These are phyloP conservation scores for Anthostomella pinea DNA, from an alignment of 2,329 filamentous ascomycete genomes.

Conservation along the genomic window DNA sequence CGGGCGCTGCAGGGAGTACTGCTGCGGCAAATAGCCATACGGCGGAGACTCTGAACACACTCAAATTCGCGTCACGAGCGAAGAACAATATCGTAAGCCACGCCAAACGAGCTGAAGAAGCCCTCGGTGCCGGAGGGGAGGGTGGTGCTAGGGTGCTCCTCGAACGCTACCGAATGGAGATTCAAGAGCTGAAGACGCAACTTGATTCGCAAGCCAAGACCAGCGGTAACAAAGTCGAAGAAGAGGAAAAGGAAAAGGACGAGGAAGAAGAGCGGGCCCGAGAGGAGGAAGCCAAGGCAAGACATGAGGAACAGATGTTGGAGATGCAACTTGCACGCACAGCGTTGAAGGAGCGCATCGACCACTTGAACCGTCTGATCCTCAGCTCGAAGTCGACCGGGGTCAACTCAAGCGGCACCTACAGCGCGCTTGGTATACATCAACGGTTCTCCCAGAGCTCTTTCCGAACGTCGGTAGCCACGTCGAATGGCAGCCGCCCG, in stretches of 20 bases:
- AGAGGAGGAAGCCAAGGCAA: slow-evolving; percentile 76
- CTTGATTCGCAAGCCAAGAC: slow-evolving; percentile 78
- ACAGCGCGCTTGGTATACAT: slow-evolving; percentile 65
- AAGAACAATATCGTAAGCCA: slow-evolving; percentile 98
- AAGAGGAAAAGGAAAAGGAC: slow-evolving; percentile 60
- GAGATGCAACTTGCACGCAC: slow-evolving; percentile 98
- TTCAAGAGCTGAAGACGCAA: slow-evolving; percentile 74
- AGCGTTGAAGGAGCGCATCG: slow-evolving; percentile 93
- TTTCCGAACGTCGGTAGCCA: slow-evolving; percentile 66
- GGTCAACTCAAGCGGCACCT: slow-evolving; percentile 76
- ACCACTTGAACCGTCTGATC: slow-evolving; percentile 92
- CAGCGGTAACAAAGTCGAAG: slow-evolving; percentile 59
- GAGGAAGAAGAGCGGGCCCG: slow-evolving; percentile 70
- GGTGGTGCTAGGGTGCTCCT: slow-evolving; percentile 82
- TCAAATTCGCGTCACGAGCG: slow-evolving; percentile 94
- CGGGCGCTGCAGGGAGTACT: slow-evolving; percentile 71
- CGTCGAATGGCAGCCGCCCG: slow-evolving; percentile 53
- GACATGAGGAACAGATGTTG: slow-evolving; percentile 95
- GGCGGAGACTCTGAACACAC: slow-evolving; percentile 86
- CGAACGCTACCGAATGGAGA: slow-evolving; percentile 92
- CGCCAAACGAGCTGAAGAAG: slow-evolving; percentile 91
- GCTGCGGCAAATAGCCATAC: slow-evolving; percentile 73
- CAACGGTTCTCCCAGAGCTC: slow-evolving; percentile 62
- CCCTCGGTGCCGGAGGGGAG: slow-evolving; percentile 75
- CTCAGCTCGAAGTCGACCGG: slow-evolving; percentile 93